A percentile compares a stretch with the other conserved stretches of the same genome.
Conservation (phyloP, 2,329 filamentous ascomycete species). For the Aspergillus piperis region DNA sequence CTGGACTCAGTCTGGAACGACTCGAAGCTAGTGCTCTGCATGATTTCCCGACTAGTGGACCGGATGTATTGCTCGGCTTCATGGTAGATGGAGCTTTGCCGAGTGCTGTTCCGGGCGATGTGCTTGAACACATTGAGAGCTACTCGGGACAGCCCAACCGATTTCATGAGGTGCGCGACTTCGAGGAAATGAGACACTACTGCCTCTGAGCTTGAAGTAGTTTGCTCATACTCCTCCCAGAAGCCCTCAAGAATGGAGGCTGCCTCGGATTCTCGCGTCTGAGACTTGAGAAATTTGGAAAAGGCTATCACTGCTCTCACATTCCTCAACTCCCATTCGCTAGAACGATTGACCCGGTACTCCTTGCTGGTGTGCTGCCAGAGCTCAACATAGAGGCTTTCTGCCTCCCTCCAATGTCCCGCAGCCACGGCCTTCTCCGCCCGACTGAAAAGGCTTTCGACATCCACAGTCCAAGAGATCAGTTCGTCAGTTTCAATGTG, state of each 20-base stretch:
- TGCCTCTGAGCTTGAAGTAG: slow-evolving; percentile 41
- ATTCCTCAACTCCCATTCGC: slow-evolving; percentile 52
- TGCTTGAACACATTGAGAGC: slow-evolving; percentile 52
- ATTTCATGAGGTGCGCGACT: slow-evolving; percentile 49
- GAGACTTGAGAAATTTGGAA: slow-evolving; percentile 48
- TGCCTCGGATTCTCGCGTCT: slow-evolving; percentile 48
- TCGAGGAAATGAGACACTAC: slow-evolving; percentile 39
- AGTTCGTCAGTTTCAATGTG: slow-evolving; percentile 44
- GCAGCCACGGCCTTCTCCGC: slow-evolving; percentile 42
- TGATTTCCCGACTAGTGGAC: slow-evolving; percentile 45
- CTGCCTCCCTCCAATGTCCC: slow-evolving; percentile 40
- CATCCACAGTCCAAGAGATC: slow-evolving; percentile 26
- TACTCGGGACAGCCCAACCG: slow-evolving; percentile 45
- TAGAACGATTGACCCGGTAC: slow-evolving; percentile 44
- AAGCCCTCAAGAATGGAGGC: slow-evolving; percentile 48
- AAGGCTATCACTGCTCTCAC: slow-evolving; percentile 49
- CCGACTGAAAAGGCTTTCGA: slow-evolving; percentile 37
- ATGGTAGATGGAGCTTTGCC: slow-evolving; percentile 34
- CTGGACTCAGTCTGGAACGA: slow-evolving; percentile 44
- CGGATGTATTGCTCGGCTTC: slow-evolving; percentile 49
- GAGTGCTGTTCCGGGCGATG: slow-evolving; percentile 38
- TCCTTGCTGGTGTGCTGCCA: slow-evolving; percentile 53
- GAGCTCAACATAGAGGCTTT: slow-evolving; percentile 51
- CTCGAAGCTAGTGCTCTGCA: slow-evolving; percentile 33
- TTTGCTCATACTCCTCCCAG: slow-evolving; percentile 53